phyloP scores from a whole-genome alignment of 139 green algal genomes.

The Desmodesmus armatus region DNA sequence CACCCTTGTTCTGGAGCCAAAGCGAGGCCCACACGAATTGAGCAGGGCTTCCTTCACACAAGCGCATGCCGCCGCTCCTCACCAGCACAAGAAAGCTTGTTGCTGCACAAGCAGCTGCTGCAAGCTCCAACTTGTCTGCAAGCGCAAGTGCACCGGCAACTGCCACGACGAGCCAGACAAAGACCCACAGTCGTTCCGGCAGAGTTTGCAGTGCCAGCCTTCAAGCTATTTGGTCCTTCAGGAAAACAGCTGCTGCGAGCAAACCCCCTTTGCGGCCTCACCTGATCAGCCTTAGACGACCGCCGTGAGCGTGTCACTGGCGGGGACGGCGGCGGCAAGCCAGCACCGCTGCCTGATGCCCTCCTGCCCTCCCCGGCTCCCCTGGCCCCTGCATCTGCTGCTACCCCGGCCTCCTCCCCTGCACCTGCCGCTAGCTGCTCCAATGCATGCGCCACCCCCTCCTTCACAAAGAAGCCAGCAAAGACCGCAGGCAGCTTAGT shows the following conservation, averaged over 20 bases:
- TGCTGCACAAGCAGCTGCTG: too few relatives aligned
- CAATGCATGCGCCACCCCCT: constrained; percentile 92
- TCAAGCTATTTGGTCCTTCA: too few relatives aligned
- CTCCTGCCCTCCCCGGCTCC: constrained; percentile 13
- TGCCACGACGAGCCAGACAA: too few relatives aligned
- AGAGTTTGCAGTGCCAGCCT: too few relatives aligned
- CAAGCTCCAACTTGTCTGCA: too few relatives aligned
- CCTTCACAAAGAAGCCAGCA: constrained; percentile 85
- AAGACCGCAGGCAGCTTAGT: constrained; percentile 87
- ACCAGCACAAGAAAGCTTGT: too few relatives aligned
- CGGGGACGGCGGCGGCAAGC: constrained; percentile 36
- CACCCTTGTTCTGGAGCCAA: neutral
- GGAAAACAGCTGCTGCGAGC: neutral
- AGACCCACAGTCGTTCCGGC: too few relatives aligned
- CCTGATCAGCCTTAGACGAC: constrained; percentile 18
- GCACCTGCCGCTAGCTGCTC: constrained; percentile 77
- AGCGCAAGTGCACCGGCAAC: too few relatives aligned
- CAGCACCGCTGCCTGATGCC: neutral
- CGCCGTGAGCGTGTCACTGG: constrained; percentile 37
- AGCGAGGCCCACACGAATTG: neutral
- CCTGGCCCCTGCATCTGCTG: neutral
- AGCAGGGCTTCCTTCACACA: neutral
- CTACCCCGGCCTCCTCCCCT: neutral
- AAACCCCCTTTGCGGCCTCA: neutral
- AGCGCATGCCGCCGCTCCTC: too few relatives aligned